phyloP scores from a whole-genome alignment of 1,284 basidiomycete genomes.

The Papiliotrema nemorosa region DNA sequence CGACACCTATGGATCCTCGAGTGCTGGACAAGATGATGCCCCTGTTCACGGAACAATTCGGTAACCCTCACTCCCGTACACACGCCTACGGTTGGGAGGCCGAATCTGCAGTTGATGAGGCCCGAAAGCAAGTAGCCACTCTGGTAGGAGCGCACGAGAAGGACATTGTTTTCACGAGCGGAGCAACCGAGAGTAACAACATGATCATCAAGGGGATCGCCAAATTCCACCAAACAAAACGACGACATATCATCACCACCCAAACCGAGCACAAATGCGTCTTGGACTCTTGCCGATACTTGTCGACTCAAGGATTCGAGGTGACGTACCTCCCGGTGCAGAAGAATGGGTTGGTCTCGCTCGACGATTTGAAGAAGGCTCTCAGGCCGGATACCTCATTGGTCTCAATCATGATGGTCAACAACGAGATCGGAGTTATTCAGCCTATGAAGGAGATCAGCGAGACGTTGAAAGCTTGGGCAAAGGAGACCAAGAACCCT shows the following conservation, averaged over 20 bases:
- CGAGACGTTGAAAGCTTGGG: slow-evolving; percentile 58
- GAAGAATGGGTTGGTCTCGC: slow-evolving; percentile 74
- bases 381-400: slow-evolving; percentile 82
- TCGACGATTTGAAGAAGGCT: slow-evolving; percentile 71
- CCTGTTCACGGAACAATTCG: slow-evolving; percentile 91
- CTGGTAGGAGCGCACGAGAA: slow-evolving; percentile 92
- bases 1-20: slow-evolving; percentile 94
- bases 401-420: slow-evolving; percentile 97
- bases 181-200: slow-evolving; percentile 98
- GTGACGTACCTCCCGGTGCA: slow-evolving; percentile 95
- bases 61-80: slow-evolving; percentile 96
- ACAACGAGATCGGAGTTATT: slow-evolving; percentile 99
- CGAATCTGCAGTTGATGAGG: slow-evolving; percentile 87
- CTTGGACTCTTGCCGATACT: slow-evolving; percentile 91
- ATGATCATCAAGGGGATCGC: slow-evolving; percentile 98
- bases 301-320: slow-evolving; percentile 96
- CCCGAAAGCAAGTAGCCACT: slow-evolving; percentile 84
- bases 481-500: slow-evolving; percentile 62
- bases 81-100: slow-evolving; percentile 99
- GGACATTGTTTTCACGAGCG: slow-evolving; percentile 96
- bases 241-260: slow-evolving; percentile 84
- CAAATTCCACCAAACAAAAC: slow-evolving; percentile 86
- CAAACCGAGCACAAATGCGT: slow-evolving; percentile 99
- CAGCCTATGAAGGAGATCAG: slow-evolving; percentile 97
- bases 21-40: slow-evolving; percentile 98